Evolutionary conservation across 176 grass and related monocot genomes (phyloP).

Genomic region (Oryza glumipatula): DNA sequence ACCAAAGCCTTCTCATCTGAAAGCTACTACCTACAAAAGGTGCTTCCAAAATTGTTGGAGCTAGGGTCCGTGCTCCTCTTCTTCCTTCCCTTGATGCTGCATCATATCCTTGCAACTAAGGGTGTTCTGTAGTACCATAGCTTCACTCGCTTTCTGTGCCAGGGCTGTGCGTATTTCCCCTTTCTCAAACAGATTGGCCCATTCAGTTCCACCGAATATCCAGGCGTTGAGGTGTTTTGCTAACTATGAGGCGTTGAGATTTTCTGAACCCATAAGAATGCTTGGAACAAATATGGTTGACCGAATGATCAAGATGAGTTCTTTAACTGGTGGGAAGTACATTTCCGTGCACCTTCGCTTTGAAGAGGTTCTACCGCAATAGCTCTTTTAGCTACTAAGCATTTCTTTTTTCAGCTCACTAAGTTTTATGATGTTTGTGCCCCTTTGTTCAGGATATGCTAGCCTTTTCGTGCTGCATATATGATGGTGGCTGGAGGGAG

Average conservation of each 20-base stretch:
- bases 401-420: slow-evolving; percentile 20
- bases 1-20: slow-evolving; percentile 79
- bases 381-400: neutral
- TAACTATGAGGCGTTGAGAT: slow-evolving; percentile 87
- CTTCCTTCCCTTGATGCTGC: slow-evolving; percentile 22
- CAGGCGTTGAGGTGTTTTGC: slow-evolving; percentile 85
- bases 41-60: slow-evolving; percentile 84
- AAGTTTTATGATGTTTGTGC: slow-evolving; percentile 38
- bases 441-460: slow-evolving; percentile 78
- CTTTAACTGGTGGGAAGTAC: slow-evolving; percentile 73
- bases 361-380: slow-evolving; percentile 69
- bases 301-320: slow-evolving; percentile 77
- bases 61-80: slow-evolving; percentile 57
- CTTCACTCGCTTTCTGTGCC: slow-evolving; percentile 40
- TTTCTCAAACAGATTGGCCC: slow-evolving; percentile 93
- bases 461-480: slow-evolving; percentile 95
- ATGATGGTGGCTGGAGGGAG: slow-evolving; percentile 80
- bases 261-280: slow-evolving; percentile 77
- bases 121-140: neutral
- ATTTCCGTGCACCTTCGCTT: slow-evolving; percentile 94
- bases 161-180: slow-evolving; percentile 94
- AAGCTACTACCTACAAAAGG: slow-evolving; percentile 76
- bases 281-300: slow-evolving; percentile 83
- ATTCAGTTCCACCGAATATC: slow-evolving; percentile 65
- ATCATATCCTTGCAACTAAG: slow-evolving; percentile 1